Base-by-base conservation (phyloP, 2,329 filamentous ascomycete species). In the Alternaria atra region DNA sequence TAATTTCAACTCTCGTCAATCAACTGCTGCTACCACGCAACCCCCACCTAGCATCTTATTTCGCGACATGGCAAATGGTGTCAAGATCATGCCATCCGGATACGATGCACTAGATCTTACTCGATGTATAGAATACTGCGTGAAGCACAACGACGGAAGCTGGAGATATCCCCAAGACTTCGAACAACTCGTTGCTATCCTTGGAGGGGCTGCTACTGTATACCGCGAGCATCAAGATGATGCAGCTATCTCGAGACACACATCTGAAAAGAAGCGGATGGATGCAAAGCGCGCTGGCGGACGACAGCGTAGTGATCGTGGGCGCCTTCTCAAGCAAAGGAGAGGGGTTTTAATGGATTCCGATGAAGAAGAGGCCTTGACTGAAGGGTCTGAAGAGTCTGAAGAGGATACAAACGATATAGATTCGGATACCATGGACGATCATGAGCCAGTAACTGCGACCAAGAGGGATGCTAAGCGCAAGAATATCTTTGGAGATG, bases 41-140 rank as follows among this genome's bases (percentile, higher is more conserved):
- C 3, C 57, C 12, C 35, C 44, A 23, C 42, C 50, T 6, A 34
- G 40, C 17, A 63, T 73, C 12, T 52, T 58, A 6, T 69, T 73
- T 34, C 63, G 58, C 15, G 59, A 69, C 29, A 55, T 73, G 17
- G 63, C 60, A 4, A 44, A 46, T 1, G 63, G 63, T 6, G 61
- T 73, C 2, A 61, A 67, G 42, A 7, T 35, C 4, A 58, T 67
- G 35, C 71, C 71, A 0, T 50, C 46, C 0, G 66, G 64, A 0
- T 6, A 48, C 12, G 70, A 74, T 52, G 68, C 66, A 2, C 59
- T 73, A 6, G 71, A 74, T 35, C 63, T 74, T 8, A 73, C 71
- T 3, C 67, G 68, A 8, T 66, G 63, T 23, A 55, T 74, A 2
- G 13, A 61, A 15, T 66, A 72, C 52, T 62, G 61, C 25, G 3